Base-by-base conservation (phyloP, 2,329 filamentous ascomycete species). In the Penicillium sp. region DNA sequence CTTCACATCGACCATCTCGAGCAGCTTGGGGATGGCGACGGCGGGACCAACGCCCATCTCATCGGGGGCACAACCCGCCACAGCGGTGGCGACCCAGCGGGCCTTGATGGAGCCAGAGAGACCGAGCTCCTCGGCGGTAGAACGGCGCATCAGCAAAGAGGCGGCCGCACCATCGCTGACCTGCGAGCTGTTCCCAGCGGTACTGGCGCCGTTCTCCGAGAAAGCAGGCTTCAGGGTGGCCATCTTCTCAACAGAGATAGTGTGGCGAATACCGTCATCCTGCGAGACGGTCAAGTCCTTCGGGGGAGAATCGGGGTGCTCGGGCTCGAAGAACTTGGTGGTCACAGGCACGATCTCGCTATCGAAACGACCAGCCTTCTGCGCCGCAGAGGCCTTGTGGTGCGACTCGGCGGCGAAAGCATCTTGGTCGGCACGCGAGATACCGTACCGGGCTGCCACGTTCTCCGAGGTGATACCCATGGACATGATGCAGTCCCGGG, bases 1-100 rank as follows among this genome's bases (percentile, higher is more conserved):
- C 29, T 67, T 59, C 10, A 95, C 61, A 0, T 81, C 85, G 1
- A 82, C 76, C 44, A 78, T 76, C 12, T 70, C 62, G n/a, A 95
- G 72, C 13, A 95, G 72, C 60, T 82, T 84, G 5, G 89, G 89
- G 35, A 95, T 90, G 0, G 86, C 89, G 17, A 94, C 59, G 0
- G 87, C 86, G 0, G 90, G 89, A 0, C 90, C 89, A 41, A 95
- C 73, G 26, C 90, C 89, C 90, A 96, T 95, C 73, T 95, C 88
- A 57, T 94, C 87, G 0, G 90, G 89, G 35, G 72, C 73, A 60
- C 86, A 93, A 9, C 90, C 89, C 0, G 80, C 79, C 8, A 85
- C 81, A 18, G 80, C 75, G 1, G 84, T 82, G 0, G 77, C 82
- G 0, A 88, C 84, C 71, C 89, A 95, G 62, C 84, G 87, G 23